A percentile compares a stretch with the other conserved stretches of the same genome.
Evolutionary conservation across 2,329 filamentous ascomycete species (phyloP).

Genomic region (Phialocephala sp.): DNA sequence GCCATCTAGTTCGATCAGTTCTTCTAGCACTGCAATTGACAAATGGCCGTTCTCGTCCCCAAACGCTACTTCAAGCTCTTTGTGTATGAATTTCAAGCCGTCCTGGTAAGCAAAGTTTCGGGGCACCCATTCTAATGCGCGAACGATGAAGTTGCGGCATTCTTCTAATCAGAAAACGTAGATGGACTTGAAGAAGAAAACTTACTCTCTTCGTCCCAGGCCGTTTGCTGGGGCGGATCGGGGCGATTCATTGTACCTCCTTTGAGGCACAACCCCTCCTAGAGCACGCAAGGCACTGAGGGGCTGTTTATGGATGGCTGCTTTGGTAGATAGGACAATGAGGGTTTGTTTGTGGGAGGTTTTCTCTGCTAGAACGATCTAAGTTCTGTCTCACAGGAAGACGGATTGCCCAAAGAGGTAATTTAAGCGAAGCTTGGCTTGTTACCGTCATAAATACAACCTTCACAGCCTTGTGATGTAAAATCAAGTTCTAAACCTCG

Average conservation of each 20-base stretch:
- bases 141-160: slow-evolving; percentile 52
- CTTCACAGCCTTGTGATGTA: neutral
- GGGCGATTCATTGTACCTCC: neutral
- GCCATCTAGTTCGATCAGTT: slow-evolving; percentile 53
- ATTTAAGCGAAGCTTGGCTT: neutral
- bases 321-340: neutral
- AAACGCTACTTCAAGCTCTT: slow-evolving; percentile 41
- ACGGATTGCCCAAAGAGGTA: neutral
- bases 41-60: slow-evolving; percentile 11
- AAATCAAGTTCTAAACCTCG: too few relatives aligned
- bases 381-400: neutral
- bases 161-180: slow-evolving; percentile 39
- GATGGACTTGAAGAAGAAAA: neutral
- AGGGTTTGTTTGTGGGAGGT: neutral
- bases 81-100: slow-evolving; percentile 51
- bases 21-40: slow-evolving; percentile 51
- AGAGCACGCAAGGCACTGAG: too few relatives aligned
- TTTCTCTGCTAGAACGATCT: neutral
- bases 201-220: slow-evolving; percentile 33
- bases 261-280: too few relatives aligned
- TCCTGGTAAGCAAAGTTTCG: slow-evolving; percentile 54
- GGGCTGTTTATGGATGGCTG: too few relatives aligned
- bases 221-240: slow-evolving; percentile 10
- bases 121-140: slow-evolving; percentile 51
- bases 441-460: too few relatives aligned